Conservation (phyloP, 352 stramenopile genomes). For the Globisporangium irregulare region DNA sequence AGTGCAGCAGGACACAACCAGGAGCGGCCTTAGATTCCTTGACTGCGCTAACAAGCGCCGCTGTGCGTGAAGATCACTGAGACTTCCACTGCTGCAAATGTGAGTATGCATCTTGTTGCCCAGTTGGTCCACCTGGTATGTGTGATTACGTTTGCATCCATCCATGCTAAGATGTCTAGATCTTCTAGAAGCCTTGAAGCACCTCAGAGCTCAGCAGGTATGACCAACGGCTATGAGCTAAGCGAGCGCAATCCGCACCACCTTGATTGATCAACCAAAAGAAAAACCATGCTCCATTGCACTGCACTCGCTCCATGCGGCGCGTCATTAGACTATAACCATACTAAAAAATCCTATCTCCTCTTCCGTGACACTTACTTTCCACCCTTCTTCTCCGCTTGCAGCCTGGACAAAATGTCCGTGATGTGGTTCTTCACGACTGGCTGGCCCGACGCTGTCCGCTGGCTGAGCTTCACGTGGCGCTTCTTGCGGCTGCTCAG, state of each 20-base stretch:
- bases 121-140: not conserved
- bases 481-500: slow-evolving; percentile 83
- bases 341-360: slow-evolving; percentile 1
- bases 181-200: not conserved
- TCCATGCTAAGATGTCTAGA: not conserved
- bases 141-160: not conserved
- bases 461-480: slow-evolving; percentile 82
- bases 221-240: not conserved
- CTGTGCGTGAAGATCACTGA: not conserved
- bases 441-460: slow-evolving; percentile 71
- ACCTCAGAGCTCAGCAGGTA: not conserved
- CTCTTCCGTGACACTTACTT: not conserved
- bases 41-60: no score
- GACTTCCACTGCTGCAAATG: not conserved
- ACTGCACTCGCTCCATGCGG: not conserved
- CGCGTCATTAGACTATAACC: not conserved
- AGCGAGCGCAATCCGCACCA: not conserved
- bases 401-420: slow-evolving; percentile 73
- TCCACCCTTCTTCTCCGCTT: slow-evolving; percentile 42
- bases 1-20: not conserved
- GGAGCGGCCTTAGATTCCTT: not conserved
- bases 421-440: slow-evolving; percentile 86
- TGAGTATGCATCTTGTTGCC: not conserved
- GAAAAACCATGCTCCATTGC: not conserved
- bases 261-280: not conserved